Evolutionary conservation across 441 rosid genomes (phyloP), one percentile per base, ranked within the genome.

Genomic region (Gossypium schwendimanii): DNA sequence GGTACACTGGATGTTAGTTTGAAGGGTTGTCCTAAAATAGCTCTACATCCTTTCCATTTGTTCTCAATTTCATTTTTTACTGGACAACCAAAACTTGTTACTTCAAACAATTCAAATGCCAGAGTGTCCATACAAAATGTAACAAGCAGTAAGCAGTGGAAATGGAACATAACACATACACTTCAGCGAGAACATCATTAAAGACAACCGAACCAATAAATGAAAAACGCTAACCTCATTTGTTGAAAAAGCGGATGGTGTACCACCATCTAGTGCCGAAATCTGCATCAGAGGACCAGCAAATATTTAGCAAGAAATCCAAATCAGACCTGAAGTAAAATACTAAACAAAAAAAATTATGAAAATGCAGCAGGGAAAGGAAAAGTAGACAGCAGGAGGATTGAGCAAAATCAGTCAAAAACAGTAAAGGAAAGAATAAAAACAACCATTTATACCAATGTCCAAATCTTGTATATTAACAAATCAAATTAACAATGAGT

Each of bases 171-270:
- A 26, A 8, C 28, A 66, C 39, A 49, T 15, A 47, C 41, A 24
- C 71, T n/a, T 45, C 17, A 0, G 58, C 10, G 11, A 1, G 12
- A 31, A 53, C 6, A 64, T 70, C 52, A 15, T 11, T 11, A 45
- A 54, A 28, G 41, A 69, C 33, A 45, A 44, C 39, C 54, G 21
- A 50, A 39, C 15, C 7, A 14, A 50, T 50, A 62, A 69, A 69
- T 6, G 17, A 72, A 66, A 21, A 59, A 67, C 24, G 75, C 87
- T 74, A 50, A 92, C 98, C 94, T 88, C 94, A 73, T 83, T 83
- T 73, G 86, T 81, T 6, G 91, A 84, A 72, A 85, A 67, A 71
- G 90, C 76, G 73, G 81, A 73, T 74, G 76, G 64, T 57, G 78
- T 67, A 69, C 74, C 76, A 62, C 65, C 84, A 69, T 79, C 83